Base-by-base conservation (phyloP, 768 basidiomycete genomes). In the Xerocomus spinulosus region DNA sequence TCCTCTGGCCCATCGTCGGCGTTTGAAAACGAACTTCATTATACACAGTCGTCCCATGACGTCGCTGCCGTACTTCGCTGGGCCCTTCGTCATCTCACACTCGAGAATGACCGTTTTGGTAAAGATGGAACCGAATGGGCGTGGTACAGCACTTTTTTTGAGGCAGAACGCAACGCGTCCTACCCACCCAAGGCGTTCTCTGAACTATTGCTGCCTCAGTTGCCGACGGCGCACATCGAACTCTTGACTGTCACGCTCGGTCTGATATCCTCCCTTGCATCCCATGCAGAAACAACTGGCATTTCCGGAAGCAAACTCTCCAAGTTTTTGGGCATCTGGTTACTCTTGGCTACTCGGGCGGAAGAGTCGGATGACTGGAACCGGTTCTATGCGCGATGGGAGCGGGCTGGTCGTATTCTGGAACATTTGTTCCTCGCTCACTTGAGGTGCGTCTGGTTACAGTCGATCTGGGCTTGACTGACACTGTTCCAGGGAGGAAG, bases 21-120 rank as follows among this genome's bases (percentile, higher is more conserved):
- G 28, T 88, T 91, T 54, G 77, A 81, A 59, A 74, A 78, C 10
- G 85, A 87, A 66, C 69, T 89, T 39, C 70, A 71, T 42, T 82
- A 76, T 51, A 77, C 82, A 4, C 78, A 80, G 26, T 83, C 82
- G 28, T 79, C 85, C 1, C 83, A 90, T 46, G 89, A 91, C 59
- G 74, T 87, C 39, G 87, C 89, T 14, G 82, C 87, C 21, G 83
- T 90, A 14, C 71, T 91, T 15, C 82, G 89, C 36, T 91, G 89
- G 89, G 85, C 78, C 29, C 64, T 91, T 24, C 81, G 88, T 25
- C 88, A 91, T 60, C 71, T 90, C 36, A 71, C 79, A 24, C 70
- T 90, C 5, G 78, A 84, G 24, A 75, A 76, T 5, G 66, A 68
- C 18, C 71, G 69, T 14, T 87, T 89, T 52, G 86, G 85, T 24